Base-by-base conservation (phyloP, 495 filamentous ascomycete species). In the Penicillium egyptiacum region DNA sequence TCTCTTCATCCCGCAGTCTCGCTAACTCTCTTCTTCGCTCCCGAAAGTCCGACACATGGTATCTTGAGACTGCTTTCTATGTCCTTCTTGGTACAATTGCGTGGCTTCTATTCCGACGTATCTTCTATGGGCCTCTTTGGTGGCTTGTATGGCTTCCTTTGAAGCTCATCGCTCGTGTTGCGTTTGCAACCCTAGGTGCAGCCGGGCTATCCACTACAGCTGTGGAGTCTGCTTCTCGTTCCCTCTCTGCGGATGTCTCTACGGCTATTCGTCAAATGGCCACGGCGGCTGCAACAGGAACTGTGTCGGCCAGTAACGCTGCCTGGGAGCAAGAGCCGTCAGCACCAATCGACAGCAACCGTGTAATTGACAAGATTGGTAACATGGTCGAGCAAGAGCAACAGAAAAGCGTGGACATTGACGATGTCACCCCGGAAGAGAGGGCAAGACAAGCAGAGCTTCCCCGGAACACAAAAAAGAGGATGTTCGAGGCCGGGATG, bases 11-110 rank as follows among this genome's bases (percentile, higher is more conserved):
- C 19, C 81, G 85, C 55, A 87, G 83, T 55, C 81, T 99, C 16
- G 82, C 97, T 11, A 83, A 82, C 16, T 90, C 89, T 23, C 75
- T 99, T 45, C 76, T 97, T 33, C 84, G 84, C 61, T 91, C 89
- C 30, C 89, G 92, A 65, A 97, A 97, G 75, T 92, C 87, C 40
- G 94, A 98, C 70, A 94, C 91, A 4, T 99, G 94, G 94, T 99
- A 99, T 63, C 81, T 97, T 26, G 85, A 91, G 71, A 92, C 87
- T 19, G 86, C 92, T 0, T 86, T 98, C 60, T 92, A 91, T 61
- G 73, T 98, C 45, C 80, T 98, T 9, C 39, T 89, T 14, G 79
- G 72, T 3, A 96, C 89, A 6, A 84, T 96, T 31, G 72, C 72
- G 11, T 99, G 94, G 94, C 76, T 99, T 9, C 64, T 98, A 2